A percentile compares a stretch with the other conserved stretches of the same genome.
Conservation (phyloP, 2,329 filamentous ascomycete genomes). For the Neonectria hederae region DNA sequence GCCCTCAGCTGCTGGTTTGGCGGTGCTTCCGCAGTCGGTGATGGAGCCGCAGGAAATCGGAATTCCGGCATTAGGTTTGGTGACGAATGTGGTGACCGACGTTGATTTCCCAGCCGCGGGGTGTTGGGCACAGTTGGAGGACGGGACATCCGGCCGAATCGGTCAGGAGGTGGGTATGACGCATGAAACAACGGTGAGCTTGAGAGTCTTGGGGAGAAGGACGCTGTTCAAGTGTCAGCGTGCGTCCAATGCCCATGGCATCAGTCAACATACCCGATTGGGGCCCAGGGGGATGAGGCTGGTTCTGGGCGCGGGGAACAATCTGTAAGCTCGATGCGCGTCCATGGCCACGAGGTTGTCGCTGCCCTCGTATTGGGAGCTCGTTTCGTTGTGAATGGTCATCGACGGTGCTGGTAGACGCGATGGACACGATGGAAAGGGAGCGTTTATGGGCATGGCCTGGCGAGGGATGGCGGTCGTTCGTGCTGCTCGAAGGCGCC, state of each 20-base stretch:
- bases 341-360: conserved; percentile 72
- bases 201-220: conserved; percentile 55
- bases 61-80: conserved; percentile 63
- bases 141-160: conserved; percentile 54
- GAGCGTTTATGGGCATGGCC: conserved; percentile 77
- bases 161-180: conserved; percentile 63
- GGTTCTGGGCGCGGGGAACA: conserved; percentile 48
- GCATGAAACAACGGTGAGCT: conserved; percentile 64
- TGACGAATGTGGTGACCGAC: conserved; percentile 53
- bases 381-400: conserved; percentile 57
- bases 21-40: conserved; percentile 50
- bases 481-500: conserved; percentile 42
- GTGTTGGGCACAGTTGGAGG: conserved; percentile 58
- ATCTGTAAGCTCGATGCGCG: conserved; percentile 87
- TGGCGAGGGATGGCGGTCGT: conserved; percentile 40
- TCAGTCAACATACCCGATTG: conserved; percentile 50
- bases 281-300: conserved; percentile 55
- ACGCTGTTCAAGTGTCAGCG: conserved; percentile 44
- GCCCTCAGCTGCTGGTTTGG: conserved; percentile 43
- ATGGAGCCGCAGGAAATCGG: conserved; percentile 62
- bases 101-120: conserved; percentile 49
- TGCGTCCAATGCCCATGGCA: conserved; percentile 1
- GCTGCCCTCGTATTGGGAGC: conserved; percentile 53
- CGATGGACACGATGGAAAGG: conserved; percentile 83
- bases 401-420: conserved; percentile 62